Percentiles rank a stretch among this genome's conserved stretches.
These are phyloP conservation scores for Microthyrium microscopicum DNA, from an alignment of 2,329 filamentous ascomycete species.

Conservation along the genomic window DNA sequence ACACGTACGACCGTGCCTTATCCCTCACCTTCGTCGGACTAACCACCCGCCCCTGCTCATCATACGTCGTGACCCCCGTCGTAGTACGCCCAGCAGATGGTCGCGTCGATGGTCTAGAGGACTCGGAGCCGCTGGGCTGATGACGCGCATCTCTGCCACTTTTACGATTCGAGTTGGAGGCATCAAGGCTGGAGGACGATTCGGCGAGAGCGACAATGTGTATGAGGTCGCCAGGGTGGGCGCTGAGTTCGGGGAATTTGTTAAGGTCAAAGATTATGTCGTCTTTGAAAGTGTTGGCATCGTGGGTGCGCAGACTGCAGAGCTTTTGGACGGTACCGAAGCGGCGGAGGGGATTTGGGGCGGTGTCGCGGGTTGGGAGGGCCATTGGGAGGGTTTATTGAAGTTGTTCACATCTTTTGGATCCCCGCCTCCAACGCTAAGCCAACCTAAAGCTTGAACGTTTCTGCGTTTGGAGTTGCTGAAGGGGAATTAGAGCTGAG, in stretches of 20 bases:
- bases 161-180: constrained; percentile 15
- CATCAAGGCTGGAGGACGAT: constrained; percentile 30
- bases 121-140: neutral
- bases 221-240: constrained; percentile 46
- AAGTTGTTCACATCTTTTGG: no score
- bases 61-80: constrained; percentile 14
- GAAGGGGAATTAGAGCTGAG: no score
- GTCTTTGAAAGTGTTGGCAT: constrained; percentile 61
- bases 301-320: constrained; percentile 41
- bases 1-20: neutral
- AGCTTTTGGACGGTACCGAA: constrained; percentile 24
- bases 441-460: no score
- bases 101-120: constrained; percentile 10
- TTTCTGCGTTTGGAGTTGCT: no score
- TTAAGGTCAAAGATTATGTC: constrained; percentile 67
- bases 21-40: constrained; percentile 25
- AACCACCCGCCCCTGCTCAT: constrained; percentile 23
- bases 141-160: neutral
- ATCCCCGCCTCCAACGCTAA: no score
- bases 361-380: no score
- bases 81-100: constrained; percentile 14
- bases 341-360: no score
- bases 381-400: no score
- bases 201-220: constrained; percentile 49
- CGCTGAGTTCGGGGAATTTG: constrained; percentile 44